A percentile compares a stretch with the other conserved stretches of the same genome.
Conservation (phyloP, 2,329 filamentous ascomycete species). For the Calonectria honghensis region DNA sequence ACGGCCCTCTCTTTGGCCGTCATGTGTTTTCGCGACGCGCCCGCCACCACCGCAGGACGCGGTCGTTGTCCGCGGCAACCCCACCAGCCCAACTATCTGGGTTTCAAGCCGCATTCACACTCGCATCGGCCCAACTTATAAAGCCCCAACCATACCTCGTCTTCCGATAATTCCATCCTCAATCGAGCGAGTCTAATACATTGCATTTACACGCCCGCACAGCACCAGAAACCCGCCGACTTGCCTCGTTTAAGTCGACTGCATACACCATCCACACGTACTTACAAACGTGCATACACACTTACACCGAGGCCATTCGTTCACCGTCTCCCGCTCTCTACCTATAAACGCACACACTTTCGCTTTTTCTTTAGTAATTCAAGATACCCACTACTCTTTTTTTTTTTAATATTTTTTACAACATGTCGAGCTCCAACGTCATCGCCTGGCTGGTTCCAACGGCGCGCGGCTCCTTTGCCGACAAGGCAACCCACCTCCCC, state of each 20-base stretch:
- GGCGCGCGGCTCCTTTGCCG: constrained; percentile 58
- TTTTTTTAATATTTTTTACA: constrained; percentile 39
- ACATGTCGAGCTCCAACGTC: constrained; percentile 53
- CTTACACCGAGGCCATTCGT: constrained; percentile 33
- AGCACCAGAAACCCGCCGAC: constrained; percentile 33
- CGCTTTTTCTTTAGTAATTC: constrained; percentile 23
- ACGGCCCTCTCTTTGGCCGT: constrained; percentile 34
- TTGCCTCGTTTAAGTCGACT: constrained; percentile 53
- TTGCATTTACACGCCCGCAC: constrained; percentile 1
- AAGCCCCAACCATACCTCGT: constrained; percentile 21
- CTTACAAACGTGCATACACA: background rate
- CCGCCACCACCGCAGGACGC: constrained; percentile 11
- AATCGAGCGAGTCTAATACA: constrained; percentile 16
- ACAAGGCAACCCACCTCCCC: constrained; percentile 57
- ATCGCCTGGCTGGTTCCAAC: constrained; percentile 65
- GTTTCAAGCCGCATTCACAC: constrained; percentile 10
- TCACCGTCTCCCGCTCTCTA: constrained; percentile 43
- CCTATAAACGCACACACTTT: constrained; percentile 33
- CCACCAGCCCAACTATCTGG: constrained; percentile 1
- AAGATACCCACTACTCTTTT: constrained; percentile 29
- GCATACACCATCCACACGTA: too few species aligned
- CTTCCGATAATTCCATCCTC: background rate
- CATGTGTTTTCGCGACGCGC: constrained; percentile 53
- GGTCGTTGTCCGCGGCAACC: constrained; percentile 42
- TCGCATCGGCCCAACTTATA: constrained; percentile 26